These are phyloP conservation scores for Blastomyces silverae DNA, from an alignment of 2,329 filamentous ascomycete species.

Conservation along the genomic window DNA sequence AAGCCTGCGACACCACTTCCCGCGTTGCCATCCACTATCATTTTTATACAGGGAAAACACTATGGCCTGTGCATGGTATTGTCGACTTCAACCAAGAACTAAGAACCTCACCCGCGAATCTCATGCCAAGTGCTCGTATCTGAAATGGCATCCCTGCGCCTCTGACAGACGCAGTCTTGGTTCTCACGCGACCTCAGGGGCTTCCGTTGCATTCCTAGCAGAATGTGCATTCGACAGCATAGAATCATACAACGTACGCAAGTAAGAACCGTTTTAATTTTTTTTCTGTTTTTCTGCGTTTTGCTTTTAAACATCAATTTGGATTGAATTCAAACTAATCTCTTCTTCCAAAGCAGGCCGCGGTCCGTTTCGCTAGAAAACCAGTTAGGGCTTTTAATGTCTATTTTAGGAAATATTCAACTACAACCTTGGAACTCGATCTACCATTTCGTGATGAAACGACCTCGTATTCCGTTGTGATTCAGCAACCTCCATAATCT, in stretches of 20 bases:
- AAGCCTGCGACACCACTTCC: too few relatives aligned
- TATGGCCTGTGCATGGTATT: not conserved
- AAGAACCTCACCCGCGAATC: not conserved
- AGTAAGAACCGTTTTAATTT: not conserved
- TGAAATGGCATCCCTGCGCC: not conserved
- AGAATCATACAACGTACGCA: not conserved
- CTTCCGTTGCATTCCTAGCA: not conserved
- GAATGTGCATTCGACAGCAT: not conserved
- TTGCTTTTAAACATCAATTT: not conserved
- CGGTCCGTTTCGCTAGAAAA: not conserved
- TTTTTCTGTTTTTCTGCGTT: not conserved
- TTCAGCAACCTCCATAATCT: not conserved
- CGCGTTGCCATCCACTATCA: too few relatives aligned
- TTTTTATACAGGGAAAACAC: too few relatives aligned
- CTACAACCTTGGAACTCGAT: not conserved
- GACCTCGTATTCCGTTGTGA: not conserved
- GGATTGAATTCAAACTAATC: not conserved
- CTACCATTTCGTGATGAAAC: not conserved
- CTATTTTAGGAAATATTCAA: slow-evolving; percentile 4
- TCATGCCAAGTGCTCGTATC: slow-evolving; percentile 1
- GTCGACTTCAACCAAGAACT: not conserved
- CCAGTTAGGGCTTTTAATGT: not conserved
- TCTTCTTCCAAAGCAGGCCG: not conserved
- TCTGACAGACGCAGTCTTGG: not conserved
- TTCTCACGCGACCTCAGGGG: not conserved